Base-by-base conservation (phyloP, 306 rosid species). In the Cicer pinnatifidum region DNA sequence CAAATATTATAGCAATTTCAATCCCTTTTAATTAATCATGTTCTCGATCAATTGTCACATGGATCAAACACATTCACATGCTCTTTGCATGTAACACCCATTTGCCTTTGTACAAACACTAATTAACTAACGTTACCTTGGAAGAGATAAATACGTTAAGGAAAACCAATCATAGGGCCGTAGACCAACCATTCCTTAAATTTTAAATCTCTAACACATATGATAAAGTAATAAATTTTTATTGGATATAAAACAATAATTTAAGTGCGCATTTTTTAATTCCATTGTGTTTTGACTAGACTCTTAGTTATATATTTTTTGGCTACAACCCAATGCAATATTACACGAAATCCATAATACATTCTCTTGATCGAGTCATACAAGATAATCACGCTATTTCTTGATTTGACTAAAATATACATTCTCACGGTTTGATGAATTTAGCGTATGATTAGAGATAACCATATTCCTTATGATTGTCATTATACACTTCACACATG, bases 381-480 rank as follows among this genome's bases (percentile, higher is more conserved):
- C 10, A 79, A 72, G 70, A 65, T 73, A 33, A 79, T 12, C 33
- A 79, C 44, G 50, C 40, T 63, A 19, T 78, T 44, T 78, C 59
- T 78, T 68, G 2, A 76, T 67, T 66, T 66, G 23, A 67, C 28
- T 48, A 46, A 60, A 69, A 61, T 53, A 8, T 45, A 8, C 43
- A 60, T 60, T 45, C 8, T 38, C 45, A 19, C 33, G 9, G 44
- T 23, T 51, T 35, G 40, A 37, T 19, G 13, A 64, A 52, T 51
- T 74, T 75, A 15, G 76, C 67, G 44, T 68, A 62, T 16, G 80
- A 52, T 35, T 20, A 6, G 52, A 38, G 54, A 52, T 9, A 52
- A 52, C 54, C 56, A 57, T 28, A 28, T 58, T 61, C 43, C 75
- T 50, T 69, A 61, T 12, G 39, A 72, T 57, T 72, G 33, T 47